Evolutionary conservation across 2,329 filamentous ascomycete genomes (phyloP), one percentile per base, ranked within the genome.

Genomic region (Xylaria arbuscula): DNA sequence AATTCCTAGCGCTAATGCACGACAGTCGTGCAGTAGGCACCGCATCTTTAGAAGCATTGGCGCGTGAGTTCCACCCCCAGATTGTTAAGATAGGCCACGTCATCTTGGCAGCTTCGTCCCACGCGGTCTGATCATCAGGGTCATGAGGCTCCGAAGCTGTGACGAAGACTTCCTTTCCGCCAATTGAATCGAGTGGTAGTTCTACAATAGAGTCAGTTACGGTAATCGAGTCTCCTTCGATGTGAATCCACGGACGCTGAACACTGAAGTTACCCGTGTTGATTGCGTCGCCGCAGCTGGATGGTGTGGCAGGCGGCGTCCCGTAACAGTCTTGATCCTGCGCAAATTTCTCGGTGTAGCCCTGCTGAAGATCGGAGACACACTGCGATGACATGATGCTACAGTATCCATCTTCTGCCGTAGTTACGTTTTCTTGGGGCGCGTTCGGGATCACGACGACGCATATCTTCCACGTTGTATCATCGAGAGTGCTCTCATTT

Each of bases 391-490:
- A 70, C 3, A 75, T 36, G 32, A 66, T 65, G 22, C 64, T 63
- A 48, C 74, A 75, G 0, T 65, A 71, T 32, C 72, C 67, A 40
- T 74, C 64, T 22, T 69, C 70, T 10, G 60, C 47, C 2, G 66
- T 48, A 3, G 71, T 69, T 13, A 50, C n/a, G 32, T 70, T 71
- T 2, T 72, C 64, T 36, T 73, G 68, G 0, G 73, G 71, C 1
- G 69, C 71, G 56, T 74, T 68, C 1, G 74, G 70, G 15, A 76
- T 64, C 13, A 77, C 62, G 15, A 70, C 61, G 3, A 76, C 67
- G 58, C 75, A 77, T 65, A 76, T 76, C 68, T 75, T 76, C 75
- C 75, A 77, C 38, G 75, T 76, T 1, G 75, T 76, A 34, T 74
- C 73, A 36, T 74, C 70, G 34, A 71, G 22, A 0, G 72, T 68